Percentiles rank a stretch among this genome's conserved stretches.
phyloP scores from a whole-genome alignment of 2,329 filamentous ascomycete genomes.

The Curvularia hawaiiensis region DNA sequence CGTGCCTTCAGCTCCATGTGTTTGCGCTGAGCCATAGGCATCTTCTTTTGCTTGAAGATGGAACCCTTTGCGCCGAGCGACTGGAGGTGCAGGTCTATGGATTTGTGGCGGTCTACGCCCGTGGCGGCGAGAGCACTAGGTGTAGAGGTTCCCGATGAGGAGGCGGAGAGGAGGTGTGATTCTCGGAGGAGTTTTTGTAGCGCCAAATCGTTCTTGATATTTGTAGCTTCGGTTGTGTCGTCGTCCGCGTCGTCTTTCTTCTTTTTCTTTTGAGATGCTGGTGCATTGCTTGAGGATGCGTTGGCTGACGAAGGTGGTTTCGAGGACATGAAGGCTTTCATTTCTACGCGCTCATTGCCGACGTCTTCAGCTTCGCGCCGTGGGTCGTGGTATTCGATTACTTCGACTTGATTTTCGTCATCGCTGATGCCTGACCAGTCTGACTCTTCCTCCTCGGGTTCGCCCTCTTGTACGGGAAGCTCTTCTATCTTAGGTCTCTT shows the following conservation, averaged over 20 bases:
- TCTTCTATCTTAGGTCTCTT: slow-evolving; percentile 36
- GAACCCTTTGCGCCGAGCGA: slow-evolving; percentile 78
- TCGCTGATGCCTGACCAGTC: slow-evolving; percentile 67
- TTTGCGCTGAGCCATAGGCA: slow-evolving; percentile 86
- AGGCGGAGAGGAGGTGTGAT: slow-evolving; percentile 78
- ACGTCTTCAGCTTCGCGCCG: slow-evolving; percentile 21
- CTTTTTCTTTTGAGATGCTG: slow-evolving; percentile 8
- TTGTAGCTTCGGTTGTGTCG: slow-evolving; percentile 63
- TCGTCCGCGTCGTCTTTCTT: slow-evolving; percentile 36
- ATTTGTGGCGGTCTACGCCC: slow-evolving; percentile 78
- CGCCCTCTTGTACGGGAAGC: slow-evolving; percentile 35
- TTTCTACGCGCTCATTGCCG: slow-evolving; percentile 60
- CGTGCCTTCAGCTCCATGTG: slow-evolving; percentile 76
- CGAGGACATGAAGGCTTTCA: slow-evolving; percentile 76
- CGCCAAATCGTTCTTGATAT: slow-evolving; percentile 89
- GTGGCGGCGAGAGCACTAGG: slow-evolving; percentile 50
- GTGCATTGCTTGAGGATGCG: slow-evolving; percentile 20
- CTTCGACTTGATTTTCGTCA: slow-evolving; percentile 49
- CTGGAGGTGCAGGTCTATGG: slow-evolving; percentile 82
- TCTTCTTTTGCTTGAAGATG: slow-evolving; percentile 77
- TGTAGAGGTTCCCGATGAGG: slow-evolving; percentile 51
- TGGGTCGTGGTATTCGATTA: slow-evolving; percentile 50
- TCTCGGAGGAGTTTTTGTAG: slow-evolving; percentile 89
- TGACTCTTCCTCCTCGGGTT: slow-evolving; percentile 47
- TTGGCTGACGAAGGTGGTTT: slow-evolving; percentile 55